A percentile compares a stretch with the other conserved stretches of the same genome.
Conservation (phyloP, 2,329 filamentous ascomycete genomes). For the Apiospora saccharicola region DNA sequence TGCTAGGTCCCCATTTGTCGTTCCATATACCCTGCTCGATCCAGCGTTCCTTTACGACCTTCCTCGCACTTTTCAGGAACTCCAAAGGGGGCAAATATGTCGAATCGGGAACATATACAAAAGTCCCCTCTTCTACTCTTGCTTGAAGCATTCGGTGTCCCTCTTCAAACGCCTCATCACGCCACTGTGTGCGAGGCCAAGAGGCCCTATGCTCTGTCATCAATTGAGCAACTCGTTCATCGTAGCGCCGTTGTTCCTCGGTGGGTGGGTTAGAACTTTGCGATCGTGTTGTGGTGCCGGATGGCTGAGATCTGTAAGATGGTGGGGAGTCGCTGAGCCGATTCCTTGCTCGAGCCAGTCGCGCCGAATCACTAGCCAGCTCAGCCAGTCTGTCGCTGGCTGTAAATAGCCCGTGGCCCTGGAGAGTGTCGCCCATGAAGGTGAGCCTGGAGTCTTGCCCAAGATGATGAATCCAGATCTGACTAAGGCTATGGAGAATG, state of each 20-base stretch:
- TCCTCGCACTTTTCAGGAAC: neutral
- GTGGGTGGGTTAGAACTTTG: neutral
- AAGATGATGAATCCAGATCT: neutral
- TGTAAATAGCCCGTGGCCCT: neutral
- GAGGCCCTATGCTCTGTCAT: neutral
- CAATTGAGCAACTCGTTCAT: neutral
- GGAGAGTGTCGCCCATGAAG: neutral
- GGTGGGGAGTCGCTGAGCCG: neutral
- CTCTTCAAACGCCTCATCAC: neutral
- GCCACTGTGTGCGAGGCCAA: neutral
- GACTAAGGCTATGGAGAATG: neutral
- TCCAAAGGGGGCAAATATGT: neutral
- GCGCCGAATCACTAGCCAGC: neutral
- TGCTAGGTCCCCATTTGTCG: neutral
- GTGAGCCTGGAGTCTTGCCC: neutral
- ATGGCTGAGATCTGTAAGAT: neutral
- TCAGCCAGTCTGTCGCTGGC: neutral
- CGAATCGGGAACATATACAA: neutral
- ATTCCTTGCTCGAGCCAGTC: neutral
- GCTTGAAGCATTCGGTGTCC: neutral
- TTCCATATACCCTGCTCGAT: neutral
- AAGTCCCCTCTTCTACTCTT: neutral
- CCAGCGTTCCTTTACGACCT: neutral
- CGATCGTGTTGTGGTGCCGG: neutral
- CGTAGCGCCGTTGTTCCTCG: neutral